A percentile compares a stretch with the other conserved stretches of the same genome.
These are phyloP conservation scores for Fusarium circinatum DNA, from an alignment of 2,329 filamentous ascomycete genomes.

Conservation along the genomic window DNA sequence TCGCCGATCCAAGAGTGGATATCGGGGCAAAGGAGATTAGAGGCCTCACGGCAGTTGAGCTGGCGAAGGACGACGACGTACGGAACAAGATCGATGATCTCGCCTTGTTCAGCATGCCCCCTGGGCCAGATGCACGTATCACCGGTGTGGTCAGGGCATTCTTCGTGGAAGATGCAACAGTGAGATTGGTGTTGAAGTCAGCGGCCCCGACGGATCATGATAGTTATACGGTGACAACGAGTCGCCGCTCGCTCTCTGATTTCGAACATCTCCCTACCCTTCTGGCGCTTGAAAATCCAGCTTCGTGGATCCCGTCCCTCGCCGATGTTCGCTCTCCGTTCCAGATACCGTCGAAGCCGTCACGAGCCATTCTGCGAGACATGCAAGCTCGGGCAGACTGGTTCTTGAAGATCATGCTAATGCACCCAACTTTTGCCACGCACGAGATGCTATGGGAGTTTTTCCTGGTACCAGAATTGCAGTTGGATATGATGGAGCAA, in stretches of 20 bases:
- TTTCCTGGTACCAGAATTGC: constrained; percentile 94
- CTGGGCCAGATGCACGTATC: constrained; percentile 80
- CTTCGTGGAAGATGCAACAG: constrained; percentile 95
- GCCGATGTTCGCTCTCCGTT: constrained; percentile 85
- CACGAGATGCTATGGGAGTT: constrained; percentile 99
- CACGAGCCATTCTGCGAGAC: constrained; percentile 85
- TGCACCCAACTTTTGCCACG: constrained; percentile 91
- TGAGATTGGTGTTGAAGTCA: constrained; percentile 93
- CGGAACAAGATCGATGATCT: constrained; percentile 96
- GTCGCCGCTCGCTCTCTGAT: constrained; percentile 84
- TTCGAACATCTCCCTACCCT: constrained; percentile 91
- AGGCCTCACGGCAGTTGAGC: constrained; percentile 91
- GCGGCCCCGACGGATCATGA: constrained; percentile 84
- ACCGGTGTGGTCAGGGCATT: constrained; percentile 95
- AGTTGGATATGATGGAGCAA: constrained; percentile 88
- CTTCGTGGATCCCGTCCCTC: constrained; percentile 90
- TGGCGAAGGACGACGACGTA: constrained; percentile 98
- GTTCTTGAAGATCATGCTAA: constrained; percentile 86
- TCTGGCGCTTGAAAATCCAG: constrained; percentile 88
- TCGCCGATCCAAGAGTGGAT: constrained; percentile 88
- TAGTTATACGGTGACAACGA: constrained; percentile 94
- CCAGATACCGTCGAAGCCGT: constrained; percentile 91
- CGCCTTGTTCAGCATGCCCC: constrained; percentile 79
- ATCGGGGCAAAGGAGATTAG: constrained; percentile 83
- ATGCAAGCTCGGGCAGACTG: constrained; percentile 87